Evolutionary conservation across 2,329 filamentous ascomycete species (phyloP), one percentile per base, ranked within the genome.

Genomic region (Ambrosiella xylebori): DNA sequence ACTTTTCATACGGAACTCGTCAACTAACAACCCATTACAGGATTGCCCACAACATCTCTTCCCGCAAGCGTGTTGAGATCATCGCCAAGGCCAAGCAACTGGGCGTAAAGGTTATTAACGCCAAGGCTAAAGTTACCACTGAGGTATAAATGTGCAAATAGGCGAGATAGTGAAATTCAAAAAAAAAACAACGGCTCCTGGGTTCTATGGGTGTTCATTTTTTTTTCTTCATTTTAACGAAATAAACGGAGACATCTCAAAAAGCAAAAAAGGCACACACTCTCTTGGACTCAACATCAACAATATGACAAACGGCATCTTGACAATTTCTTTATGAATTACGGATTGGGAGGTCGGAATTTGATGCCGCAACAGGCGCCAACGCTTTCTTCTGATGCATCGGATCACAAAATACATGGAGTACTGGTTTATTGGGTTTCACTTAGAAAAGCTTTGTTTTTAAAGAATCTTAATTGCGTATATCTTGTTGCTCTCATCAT

Each of bases 51-150:
- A 86, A 88, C 74, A 93, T 98, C 74, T 98, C 93, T 64, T 95
- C 93, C 72, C 82, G 91, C 77, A 98, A 98, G 88, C 84, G 93
- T 76, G 85, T 98, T 76, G 90, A 96, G 71, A 98, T 98, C 77
- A 84, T 98, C 70, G 81, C 88, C 71, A 87, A 91, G 75, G 93
- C 93, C 66, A 97, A 97, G 87, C 85, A 95, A 77, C 79, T 98
- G 71, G 88, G 90, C 72, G 93, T 98, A 74, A 98, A 98, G 87
- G 91, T 98, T 74, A 98, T 93, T 73, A 98, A 98, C 82, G 76
- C 88, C 77, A 95, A 96, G 87, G 93, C 90, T 72, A 94, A 91
- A 82, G 86, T 98, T 74, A 95, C 91, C 69, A 95, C 89, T 68
- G 93, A 98, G 84, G 79, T 84, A 70, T 86, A 82, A 81, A 71